Base-by-base conservation (phyloP, 441 rosid species). In the Bocquillonia castaneifolia region DNA sequence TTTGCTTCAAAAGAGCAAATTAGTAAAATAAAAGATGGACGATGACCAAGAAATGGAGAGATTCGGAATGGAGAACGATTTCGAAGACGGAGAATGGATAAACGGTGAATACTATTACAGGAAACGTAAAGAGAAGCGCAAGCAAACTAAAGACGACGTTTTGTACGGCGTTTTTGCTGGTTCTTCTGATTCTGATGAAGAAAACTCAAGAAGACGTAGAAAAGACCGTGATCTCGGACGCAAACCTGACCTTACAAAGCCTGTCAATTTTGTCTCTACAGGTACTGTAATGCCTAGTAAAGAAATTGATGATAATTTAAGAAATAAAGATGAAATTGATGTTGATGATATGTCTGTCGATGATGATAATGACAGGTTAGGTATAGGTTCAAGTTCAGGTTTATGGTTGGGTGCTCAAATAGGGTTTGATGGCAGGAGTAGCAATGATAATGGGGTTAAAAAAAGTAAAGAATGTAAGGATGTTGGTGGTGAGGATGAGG, bases 21-120 rank as follows among this genome's bases (percentile, higher is more conserved):
- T n/a, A n/a, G 40, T 36, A n/a, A n/a, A n/a, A n/a, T n/a, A n/a
- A 9, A 64, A 52, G 44, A 87, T 87, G 96, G 96, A 92, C 22
- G 96, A 88, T 47, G 76, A 86, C 39, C 93, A 88, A 67, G 94
- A 92, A 72, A 88, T 83, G 96, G 98, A 90, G 76, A 82, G 85
- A 58, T 88, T 90, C 60, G 84, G 82, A n/a, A 75, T 83, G 90
- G 92, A 92, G 25, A 92, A 90, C 68, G 95, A 92, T 51, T 92
- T 72, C 64, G 93, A 92, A n/a, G 98, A 72, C 10, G 96, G 90
- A 36, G 84, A 80, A 55, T 88, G 92, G 90, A 83, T 78, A 6
- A 71, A 72, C 50, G 89, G 86, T 45, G 96, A 90, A 76, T 88
- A 81, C 72, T 80, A 83, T 61, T 84, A 84, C 82, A 75, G 75